Evolutionary conservation across 805 yeast genomes (phyloP).

Genomic region (Candida pini): DNA sequence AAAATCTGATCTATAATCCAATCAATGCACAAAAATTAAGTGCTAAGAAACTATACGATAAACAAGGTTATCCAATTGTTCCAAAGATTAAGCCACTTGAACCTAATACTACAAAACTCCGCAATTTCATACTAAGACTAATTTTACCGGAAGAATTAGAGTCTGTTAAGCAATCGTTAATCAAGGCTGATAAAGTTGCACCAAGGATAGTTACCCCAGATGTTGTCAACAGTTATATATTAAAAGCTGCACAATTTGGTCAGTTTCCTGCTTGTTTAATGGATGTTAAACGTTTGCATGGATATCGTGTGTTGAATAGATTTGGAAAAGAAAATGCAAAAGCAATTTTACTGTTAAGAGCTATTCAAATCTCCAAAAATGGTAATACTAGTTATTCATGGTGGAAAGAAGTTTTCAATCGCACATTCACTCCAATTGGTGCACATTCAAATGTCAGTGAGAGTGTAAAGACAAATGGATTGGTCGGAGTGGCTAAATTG

Average conservation of each 20-base stretch:
- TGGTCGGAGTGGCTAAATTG: constrained; percentile 6
- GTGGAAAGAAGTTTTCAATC: constrained; percentile 10
- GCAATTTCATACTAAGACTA: constrained; percentile 20
- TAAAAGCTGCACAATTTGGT: constrained; percentile 22
- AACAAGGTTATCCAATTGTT: constrained; percentile 22
- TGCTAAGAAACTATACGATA: constrained; percentile 19
- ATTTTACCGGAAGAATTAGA: constrained; percentile 20
- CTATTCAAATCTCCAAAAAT: constrained; percentile 12
- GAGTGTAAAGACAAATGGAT: not conserved
- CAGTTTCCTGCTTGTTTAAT: constrained; percentile 11
- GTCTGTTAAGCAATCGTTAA: constrained; percentile 10
- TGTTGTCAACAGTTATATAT: constrained; percentile 20
- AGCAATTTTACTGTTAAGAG: constrained; percentile 20
- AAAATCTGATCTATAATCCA: constrained; percentile 20
- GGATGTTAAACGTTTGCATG: constrained; percentile 15
- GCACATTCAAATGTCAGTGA: not conserved
- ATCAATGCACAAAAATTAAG: constrained; percentile 17
- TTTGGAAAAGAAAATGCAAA: constrained; percentile 19
- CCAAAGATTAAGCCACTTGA: constrained; percentile 20
- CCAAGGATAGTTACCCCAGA: constrained; percentile 17
- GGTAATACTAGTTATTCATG: constrained; percentile 10
- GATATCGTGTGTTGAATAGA: constrained; percentile 8
- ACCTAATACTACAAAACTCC: constrained; percentile 23
- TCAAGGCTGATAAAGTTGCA: constrained; percentile 11
- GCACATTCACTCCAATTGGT: constrained; percentile 7